A percentile compares a stretch with the other conserved stretches of the same genome.
Conservation (phyloP, 768 basidiomycete genomes). For the Suillus luteus region DNA sequence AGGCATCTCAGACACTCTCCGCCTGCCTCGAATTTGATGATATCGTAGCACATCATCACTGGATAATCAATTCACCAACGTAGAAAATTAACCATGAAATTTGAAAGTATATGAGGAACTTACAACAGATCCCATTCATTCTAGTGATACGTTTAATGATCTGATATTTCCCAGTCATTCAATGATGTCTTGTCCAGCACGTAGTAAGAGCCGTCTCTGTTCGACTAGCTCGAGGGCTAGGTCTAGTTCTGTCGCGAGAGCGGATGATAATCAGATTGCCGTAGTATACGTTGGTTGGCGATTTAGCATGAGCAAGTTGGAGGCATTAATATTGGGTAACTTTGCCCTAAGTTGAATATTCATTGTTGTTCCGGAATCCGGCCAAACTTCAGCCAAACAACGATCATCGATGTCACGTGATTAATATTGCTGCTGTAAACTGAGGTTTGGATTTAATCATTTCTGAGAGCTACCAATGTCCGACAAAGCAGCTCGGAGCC, state of each 20-base stretch:
- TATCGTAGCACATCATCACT: conserved; percentile 42
- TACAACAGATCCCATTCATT: conserved; percentile 49
- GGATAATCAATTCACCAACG: conserved; percentile 32
- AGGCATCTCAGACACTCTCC: conserved; percentile 41
- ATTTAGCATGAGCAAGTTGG: neutral
- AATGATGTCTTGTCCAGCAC: conserved; percentile 48
- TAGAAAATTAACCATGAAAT: conserved; percentile 11
- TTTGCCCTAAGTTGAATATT: too few relatives aligned
- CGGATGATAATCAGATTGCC: neutral
- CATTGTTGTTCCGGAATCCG: too few relatives aligned
- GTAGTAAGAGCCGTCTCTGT: conserved; percentile 38
- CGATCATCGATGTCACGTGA: too few relatives aligned
- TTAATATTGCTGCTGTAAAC: neutral
- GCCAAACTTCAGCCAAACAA: neutral
- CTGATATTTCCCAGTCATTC: conserved; percentile 45
- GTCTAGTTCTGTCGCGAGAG: neutral
- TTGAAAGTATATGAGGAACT: conserved; percentile 18
- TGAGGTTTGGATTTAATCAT: neutral
- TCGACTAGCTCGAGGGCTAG: conserved; percentile 35
- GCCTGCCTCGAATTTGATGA: conserved; percentile 26
- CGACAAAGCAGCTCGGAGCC: conserved; percentile 49
- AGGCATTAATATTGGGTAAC: too few relatives aligned
- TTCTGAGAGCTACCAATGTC: conserved; percentile 39
- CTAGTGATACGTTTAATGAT: conserved; percentile 30
- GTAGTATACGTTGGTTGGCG: neutral